Percentiles rank a stretch among this genome's conserved stretches.
phyloP scores from a whole-genome alignment of 2,329 filamentous ascomycete species.

The Ambrosiella beaveri region DNA sequence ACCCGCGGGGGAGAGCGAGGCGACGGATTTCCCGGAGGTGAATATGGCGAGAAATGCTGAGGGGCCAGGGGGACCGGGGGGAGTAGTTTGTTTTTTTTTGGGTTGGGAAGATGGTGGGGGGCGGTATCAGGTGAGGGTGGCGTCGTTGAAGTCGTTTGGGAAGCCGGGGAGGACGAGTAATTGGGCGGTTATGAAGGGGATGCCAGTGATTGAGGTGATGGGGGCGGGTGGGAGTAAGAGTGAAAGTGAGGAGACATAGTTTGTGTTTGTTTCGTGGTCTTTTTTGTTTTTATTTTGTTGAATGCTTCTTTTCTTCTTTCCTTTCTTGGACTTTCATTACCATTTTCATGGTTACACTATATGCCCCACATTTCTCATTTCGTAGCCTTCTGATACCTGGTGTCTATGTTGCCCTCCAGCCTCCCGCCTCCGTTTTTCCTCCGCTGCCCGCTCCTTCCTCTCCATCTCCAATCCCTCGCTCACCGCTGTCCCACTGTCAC shows the following conservation, averaged over 20 bases:
- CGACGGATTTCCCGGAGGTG: constrained; percentile 5
- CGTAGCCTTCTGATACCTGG: background rate
- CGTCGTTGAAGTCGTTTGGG: constrained; percentile 18
- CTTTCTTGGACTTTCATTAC: too few species aligned
- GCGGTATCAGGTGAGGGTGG: constrained; percentile 17
- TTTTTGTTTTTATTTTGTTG: background rate
- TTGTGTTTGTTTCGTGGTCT: background rate
- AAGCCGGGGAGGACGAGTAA: constrained; percentile 12
- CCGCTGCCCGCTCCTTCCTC: background rate
- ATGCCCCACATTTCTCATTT: constrained; percentile 4
- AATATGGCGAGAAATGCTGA: constrained; percentile 21
- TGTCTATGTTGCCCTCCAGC: background rate
- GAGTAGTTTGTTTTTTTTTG: constrained; percentile 13
- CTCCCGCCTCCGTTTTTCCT: background rate
- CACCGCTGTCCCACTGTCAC: background rate
- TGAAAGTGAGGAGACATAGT: background rate
- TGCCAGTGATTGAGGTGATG: constrained; percentile 14
- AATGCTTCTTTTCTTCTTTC: background rate
- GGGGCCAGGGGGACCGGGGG: too few species aligned
- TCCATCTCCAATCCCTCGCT: constrained; percentile 6
- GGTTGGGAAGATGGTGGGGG: constrained; percentile 18
- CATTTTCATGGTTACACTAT: background rate
- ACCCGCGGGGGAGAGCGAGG: background rate
- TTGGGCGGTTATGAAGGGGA: constrained; percentile 16
- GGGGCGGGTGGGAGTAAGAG: background rate